Conservation (phyloP, 2,329 filamentous ascomycete species). For the Claviceps citrina region DNA sequence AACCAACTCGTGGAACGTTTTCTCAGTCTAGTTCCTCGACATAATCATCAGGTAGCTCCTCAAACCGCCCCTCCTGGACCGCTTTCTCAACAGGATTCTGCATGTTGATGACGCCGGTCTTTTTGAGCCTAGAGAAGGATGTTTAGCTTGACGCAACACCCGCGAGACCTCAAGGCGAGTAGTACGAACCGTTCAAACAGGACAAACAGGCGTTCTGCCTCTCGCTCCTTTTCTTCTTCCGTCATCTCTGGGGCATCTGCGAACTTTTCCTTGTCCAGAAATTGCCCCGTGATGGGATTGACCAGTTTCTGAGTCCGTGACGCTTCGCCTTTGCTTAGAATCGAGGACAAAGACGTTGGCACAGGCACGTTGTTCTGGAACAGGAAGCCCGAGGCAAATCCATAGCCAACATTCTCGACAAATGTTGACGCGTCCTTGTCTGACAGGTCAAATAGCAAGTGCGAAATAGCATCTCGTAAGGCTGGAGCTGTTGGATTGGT, state of each 20-base stretch:
- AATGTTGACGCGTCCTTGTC: constrained; percentile 65
- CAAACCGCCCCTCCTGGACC: constrained; percentile 51
- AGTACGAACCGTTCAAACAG: constrained; percentile 62
- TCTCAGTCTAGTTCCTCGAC: constrained; percentile 27
- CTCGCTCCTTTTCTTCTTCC: constrained; percentile 76
- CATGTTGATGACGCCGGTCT: constrained; percentile 60
- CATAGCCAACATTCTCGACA: constrained; percentile 85
- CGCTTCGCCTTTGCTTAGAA: constrained; percentile 16
- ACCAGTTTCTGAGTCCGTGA: constrained; percentile 28
- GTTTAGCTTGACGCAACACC: background rate
- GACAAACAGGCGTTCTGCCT: constrained; percentile 80
- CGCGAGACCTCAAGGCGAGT: constrained; percentile 8
- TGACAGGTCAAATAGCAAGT: constrained; percentile 76
- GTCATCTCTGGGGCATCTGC: constrained; percentile 60
- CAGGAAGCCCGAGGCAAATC: constrained; percentile 80
- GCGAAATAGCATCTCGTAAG: constrained; percentile 58
- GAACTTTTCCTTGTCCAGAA: constrained; percentile 49
- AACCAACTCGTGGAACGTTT: no score
- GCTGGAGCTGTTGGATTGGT: constrained; percentile 57
- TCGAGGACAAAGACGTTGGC: constrained; percentile 47
- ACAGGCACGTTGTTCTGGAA: constrained; percentile 70
- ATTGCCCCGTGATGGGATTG: constrained; percentile 81
- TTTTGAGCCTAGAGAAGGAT: constrained; percentile 36
- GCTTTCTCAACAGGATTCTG: constrained; percentile 65
- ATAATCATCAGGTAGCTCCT: constrained; percentile 47